phyloP scores from a whole-genome alignment of 129 eudicot genomes.

The Ambrosia artemisiifolia region DNA sequence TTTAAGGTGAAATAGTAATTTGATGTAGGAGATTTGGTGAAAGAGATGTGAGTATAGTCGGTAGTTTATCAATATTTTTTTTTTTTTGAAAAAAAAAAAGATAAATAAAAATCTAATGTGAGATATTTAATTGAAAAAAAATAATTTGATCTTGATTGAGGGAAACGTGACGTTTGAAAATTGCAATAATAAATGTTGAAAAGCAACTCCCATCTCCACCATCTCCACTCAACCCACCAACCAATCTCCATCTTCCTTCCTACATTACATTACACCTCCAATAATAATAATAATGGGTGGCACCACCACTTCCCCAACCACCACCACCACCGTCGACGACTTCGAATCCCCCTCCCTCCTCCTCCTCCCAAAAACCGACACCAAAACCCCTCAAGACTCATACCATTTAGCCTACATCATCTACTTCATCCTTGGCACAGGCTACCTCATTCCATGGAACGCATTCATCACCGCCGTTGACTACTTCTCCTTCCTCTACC shows the following conservation, averaged over 20 bases:
- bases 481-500: conserved; percentile 86
- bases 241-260: conserved; percentile 15
- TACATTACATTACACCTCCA: too few species aligned
- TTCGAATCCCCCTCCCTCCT: conserved; percentile 44
- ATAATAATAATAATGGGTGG: conserved; percentile 41
- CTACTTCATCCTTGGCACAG: conserved; percentile 85
- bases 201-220: too few species aligned
- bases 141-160: too few species aligned
- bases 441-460: conserved; percentile 94
- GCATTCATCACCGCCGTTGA: conserved; percentile 99
- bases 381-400: conserved; percentile 55
- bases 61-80: too few species aligned
- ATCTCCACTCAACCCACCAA: conserved; percentile 11
- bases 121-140: too few species aligned
- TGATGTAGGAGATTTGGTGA: too few species aligned
- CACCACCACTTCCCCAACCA: conserved; percentile 23
- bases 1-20: too few species aligned
- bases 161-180: not conserved
- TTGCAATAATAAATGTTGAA: not conserved
- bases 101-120: too few species aligned
- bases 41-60: too few species aligned
- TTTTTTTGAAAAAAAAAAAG: too few species aligned
- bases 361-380: conserved; percentile 27
- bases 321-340: conserved; percentile 35
- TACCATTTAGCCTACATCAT: conserved; percentile 78